These are phyloP conservation scores for Deinandra increscens DNA, from an alignment of 129 eudicot genomes.

Conservation along the genomic window DNA sequence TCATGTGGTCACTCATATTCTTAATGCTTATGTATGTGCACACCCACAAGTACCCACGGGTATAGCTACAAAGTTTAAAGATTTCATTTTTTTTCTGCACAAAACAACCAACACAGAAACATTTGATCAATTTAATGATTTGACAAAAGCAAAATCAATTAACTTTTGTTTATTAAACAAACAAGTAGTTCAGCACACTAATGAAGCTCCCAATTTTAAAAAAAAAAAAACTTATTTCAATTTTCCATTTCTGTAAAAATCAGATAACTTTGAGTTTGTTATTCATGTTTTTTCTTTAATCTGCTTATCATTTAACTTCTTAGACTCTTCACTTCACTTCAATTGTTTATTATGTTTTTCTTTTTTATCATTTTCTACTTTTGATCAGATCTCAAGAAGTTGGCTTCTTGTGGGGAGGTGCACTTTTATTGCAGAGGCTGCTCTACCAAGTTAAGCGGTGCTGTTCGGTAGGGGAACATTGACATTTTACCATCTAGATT, in stretches of 20 bases:
- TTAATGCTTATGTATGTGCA: not conserved
- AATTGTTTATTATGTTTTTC: not conserved
- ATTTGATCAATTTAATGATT: not conserved
- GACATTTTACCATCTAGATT: not conserved
- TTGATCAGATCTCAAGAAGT: conserved; percentile 51
- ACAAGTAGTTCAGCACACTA: not conserved
- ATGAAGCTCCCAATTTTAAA: not conserved
- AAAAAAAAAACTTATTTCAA: not conserved
- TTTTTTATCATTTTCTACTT: not conserved
- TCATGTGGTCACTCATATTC: not conserved
- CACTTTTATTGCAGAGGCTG: conserved; percentile 80
- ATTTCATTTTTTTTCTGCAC: not conserved
- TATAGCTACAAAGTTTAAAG: not conserved
- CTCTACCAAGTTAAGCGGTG: conserved; percentile 56
- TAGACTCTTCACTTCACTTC: not conserved
- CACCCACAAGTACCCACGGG: not conserved
- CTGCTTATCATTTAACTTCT: conserved; percentile 6
- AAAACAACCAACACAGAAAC: not conserved
- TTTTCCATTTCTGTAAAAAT: not conserved
- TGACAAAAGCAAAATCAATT: not conserved
- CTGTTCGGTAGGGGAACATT: conserved; percentile 50
- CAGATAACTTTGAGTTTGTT: not conserved
- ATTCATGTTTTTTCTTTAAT: conserved; percentile 1
- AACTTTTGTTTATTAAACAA: not conserved
- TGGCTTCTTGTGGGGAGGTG: conserved; percentile 61